Evolutionary conservation across 2,329 filamentous ascomycete genomes (phyloP).

Genomic region (Venturia nashicola): DNA sequence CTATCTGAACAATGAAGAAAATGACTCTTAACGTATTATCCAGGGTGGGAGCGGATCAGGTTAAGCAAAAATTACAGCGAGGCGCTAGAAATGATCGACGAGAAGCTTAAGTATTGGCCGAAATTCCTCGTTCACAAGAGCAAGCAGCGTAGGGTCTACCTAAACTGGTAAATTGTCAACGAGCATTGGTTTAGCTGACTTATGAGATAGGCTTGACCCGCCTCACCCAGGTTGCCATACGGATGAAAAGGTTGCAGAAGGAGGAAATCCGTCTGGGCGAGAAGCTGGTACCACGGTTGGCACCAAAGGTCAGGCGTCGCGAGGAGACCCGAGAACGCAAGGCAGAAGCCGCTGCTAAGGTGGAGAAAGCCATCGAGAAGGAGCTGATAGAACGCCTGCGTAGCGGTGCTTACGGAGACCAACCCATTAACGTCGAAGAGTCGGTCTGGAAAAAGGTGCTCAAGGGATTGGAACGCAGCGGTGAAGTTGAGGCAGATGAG

Average conservation of each 20-base stretch:
- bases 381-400: constrained; percentile 85
- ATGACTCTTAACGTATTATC: constrained; percentile 44
- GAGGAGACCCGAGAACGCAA: constrained; percentile 38
- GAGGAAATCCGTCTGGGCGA: constrained; percentile 87
- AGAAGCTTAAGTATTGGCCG: constrained; percentile 81
- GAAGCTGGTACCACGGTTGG: constrained; percentile 74
- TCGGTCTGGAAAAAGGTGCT: constrained; percentile 96
- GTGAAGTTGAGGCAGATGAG: constrained; percentile 70
- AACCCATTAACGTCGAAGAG: constrained; percentile 90
- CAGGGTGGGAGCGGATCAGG: constrained; percentile 90
- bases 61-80: constrained; percentile 74
- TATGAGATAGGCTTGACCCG: constrained; percentile 40
- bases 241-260: constrained; percentile 62
- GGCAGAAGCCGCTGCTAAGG: constrained; percentile 57
- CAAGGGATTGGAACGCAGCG: constrained; percentile 74
- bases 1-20: too few species aligned
- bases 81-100: constrained; percentile 77
- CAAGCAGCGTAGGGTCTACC: constrained; percentile 64
- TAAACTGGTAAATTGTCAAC: too few species aligned
- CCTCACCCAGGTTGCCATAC: constrained; percentile 80
- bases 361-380: constrained; percentile 89
- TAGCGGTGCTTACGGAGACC: constrained; percentile 87
- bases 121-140: constrained; percentile 90
- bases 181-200: too few species aligned
- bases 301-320: constrained; percentile 64